phyloP scores from a whole-genome alignment of 441 rosid species.

The Brassica balearica region DNA sequence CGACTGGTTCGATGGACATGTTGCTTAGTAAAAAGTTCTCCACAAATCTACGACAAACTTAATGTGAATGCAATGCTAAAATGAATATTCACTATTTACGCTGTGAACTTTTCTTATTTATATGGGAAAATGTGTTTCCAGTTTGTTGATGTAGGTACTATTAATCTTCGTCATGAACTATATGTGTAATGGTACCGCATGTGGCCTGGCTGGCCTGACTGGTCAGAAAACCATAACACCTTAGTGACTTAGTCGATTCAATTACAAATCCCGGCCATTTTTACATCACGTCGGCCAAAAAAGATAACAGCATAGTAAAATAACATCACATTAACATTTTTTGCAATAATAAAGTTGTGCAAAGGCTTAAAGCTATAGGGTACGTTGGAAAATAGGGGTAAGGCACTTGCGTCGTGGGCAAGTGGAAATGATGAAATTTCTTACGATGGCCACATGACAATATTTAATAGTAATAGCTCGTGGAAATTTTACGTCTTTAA shows the following conservation, averaged over 20 bases:
- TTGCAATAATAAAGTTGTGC: no score
- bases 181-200: no score
- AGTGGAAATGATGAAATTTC: conserved; percentile 16
- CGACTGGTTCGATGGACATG: not conserved
- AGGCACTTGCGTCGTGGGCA: conserved; percentile 9
- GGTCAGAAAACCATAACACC: no score
- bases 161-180: no score
- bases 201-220: no score
- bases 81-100: not conserved
- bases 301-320: no score
- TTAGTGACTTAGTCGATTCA: no score
- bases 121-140: not conserved
- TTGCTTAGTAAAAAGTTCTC: not conserved
- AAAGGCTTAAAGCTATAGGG: no score
- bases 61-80: not conserved
- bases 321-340: no score
- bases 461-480: conserved; percentile 5
- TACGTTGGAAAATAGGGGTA: no score
- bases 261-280: no score
- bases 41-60: not conserved
- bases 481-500: not conserved
- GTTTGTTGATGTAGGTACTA: not conserved
- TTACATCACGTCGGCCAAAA: no score
- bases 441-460: conserved; percentile 28
- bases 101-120: not conserved